Evolutionary conservation across 129 eudicot species (phyloP), one percentile per base, ranked within the genome.

Genomic region (Chrysanthemum lavandulifolium): DNA sequence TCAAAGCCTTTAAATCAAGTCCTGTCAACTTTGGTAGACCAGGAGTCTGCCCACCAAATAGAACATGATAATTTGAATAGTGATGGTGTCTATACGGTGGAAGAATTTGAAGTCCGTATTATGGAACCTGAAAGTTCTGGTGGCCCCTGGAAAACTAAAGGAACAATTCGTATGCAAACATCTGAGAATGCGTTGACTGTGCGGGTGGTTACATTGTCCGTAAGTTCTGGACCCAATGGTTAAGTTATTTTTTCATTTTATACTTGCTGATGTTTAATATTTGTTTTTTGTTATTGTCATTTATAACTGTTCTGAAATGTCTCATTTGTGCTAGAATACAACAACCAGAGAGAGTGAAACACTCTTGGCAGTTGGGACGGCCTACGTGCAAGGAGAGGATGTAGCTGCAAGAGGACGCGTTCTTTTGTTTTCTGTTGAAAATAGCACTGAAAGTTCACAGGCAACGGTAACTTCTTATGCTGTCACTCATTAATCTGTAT

Each of bases 401-500:
- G 96, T 94, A 72, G 99, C 99, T 31, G 99, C 89, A 31, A 88
- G 99, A 85, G 99, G 99, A 63, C 97, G 99, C 10, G 93, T 94
- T 40, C 93, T 94, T 40, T 76, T 94, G 83, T 90, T 69, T 77
- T 89, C 99, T 19, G 89, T 90, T 76, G 97, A 89, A 66, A 88
- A 76, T 73, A 71, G 75, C 76, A 72, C 88, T 27, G 99, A 94
- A 55, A 83, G 54, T 76, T 78, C 88, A 59, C 94, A 83, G 75
- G 76, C 77, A 54, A 62, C 65, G 91, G 97, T 91, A 82, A 64
- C 40, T 33, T 58, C 13, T 36, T 10, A 73, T 36, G 27, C 67
- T 13, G 61, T 9, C 71, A 14, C 62, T 23, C 43, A 40, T 21
- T 11, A 25, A 60, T 19, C 18, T 29, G 13, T 71, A 11, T 56